Conservation (phyloP, 2,329 filamentous ascomycete species). For the Hypoxylon sp. region DNA sequence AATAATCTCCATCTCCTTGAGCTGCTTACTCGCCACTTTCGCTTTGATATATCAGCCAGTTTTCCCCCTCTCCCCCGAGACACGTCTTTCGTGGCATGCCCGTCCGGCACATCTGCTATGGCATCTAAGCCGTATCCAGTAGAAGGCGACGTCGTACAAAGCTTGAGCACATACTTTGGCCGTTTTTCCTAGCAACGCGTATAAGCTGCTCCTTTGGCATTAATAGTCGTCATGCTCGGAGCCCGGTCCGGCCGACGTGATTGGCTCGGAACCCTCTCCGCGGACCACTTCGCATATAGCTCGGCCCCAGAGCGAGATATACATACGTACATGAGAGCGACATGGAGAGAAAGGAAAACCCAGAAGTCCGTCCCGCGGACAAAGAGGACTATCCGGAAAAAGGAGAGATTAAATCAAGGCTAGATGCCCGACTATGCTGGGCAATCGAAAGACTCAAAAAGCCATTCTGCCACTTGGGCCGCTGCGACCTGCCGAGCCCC, state of each 20-base stretch:
- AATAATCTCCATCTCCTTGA: not conserved
- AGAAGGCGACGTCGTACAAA: no score
- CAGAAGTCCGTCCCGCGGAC: not conserved
- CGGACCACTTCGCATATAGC: not conserved
- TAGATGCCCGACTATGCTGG: not conserved
- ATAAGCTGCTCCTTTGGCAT: not conserved
- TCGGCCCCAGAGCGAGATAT: not conserved
- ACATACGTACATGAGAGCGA: not conserved
- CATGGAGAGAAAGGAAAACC: not conserved
- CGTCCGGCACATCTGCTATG: not conserved
- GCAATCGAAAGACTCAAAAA: not conserved
- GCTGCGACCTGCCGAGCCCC: not conserved
- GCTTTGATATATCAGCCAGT: slow-evolving; percentile 1
- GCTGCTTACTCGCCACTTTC: slow-evolving; percentile 1
- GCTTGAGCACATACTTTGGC: not conserved
- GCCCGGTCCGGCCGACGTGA: not conserved
- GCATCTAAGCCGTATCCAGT: no score
- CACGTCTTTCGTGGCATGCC: not conserved
- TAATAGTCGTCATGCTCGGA: not conserved
- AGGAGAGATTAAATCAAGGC: not conserved
- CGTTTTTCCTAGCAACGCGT: not conserved
- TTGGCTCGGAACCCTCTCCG: slow-evolving; percentile 11
- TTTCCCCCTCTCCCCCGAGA: no score
- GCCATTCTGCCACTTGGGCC: not conserved
- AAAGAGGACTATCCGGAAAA: not conserved